Evolutionary conservation across 1,284 basidiomycete species (phyloP).

Genomic region (Erythrobasidium hasegawianum): DNA sequence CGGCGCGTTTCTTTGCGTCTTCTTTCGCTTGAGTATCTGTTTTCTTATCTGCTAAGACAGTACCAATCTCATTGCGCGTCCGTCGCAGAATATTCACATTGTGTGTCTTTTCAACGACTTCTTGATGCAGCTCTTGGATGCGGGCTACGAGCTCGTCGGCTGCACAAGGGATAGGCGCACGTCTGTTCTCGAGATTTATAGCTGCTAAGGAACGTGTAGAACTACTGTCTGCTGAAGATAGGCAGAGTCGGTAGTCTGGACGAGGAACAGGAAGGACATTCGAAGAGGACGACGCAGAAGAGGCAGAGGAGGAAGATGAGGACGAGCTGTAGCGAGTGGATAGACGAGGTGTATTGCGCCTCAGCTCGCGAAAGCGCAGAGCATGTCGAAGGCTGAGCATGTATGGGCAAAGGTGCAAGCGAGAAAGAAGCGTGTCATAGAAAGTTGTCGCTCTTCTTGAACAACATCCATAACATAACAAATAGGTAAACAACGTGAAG

Average conservation of each 20-base stretch:
- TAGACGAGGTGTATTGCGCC: background rate
- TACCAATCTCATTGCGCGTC: conserved; percentile 12
- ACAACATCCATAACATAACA: too few species aligned
- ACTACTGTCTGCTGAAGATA: background rate
- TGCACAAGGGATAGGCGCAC: conserved; percentile 10
- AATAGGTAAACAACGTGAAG: too few species aligned
- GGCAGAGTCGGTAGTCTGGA: conserved; percentile 11
- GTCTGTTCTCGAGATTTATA: conserved; percentile 7
- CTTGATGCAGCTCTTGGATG: conserved; percentile 2
- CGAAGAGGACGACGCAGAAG: too few species aligned
- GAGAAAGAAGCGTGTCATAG: too few species aligned
- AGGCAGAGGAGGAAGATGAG: too few species aligned
- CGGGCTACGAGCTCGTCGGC: conserved; percentile 5
- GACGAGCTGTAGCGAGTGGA: background rate
- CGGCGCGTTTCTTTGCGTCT: conserved; percentile 34
- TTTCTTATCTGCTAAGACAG: conserved; percentile 19
- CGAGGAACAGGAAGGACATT: conserved; percentile 15
- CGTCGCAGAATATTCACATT: conserved; percentile 12
- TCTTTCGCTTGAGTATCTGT: conserved; percentile 13
- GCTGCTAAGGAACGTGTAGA: background rate
- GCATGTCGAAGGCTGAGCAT: background rate
- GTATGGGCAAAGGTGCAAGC: background rate
- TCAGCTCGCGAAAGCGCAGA: background rate
- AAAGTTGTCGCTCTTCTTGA: too few species aligned
- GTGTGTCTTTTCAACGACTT: conserved; percentile 1